Base-by-base conservation (phyloP, 2,329 filamentous ascomycete species). In the Alternaria burnsii region DNA sequence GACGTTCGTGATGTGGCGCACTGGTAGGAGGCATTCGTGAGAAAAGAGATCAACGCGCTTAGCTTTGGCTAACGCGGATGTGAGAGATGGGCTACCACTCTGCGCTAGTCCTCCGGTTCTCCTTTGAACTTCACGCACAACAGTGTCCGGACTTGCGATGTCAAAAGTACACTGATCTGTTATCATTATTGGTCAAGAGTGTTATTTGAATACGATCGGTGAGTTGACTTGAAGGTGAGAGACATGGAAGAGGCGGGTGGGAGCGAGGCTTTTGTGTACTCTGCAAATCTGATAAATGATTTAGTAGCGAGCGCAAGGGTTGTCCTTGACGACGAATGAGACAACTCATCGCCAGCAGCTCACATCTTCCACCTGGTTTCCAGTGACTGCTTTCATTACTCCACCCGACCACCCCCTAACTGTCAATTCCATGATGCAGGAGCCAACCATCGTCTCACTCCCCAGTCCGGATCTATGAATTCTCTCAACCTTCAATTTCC, bases 401-500 rank as follows among this genome's bases (percentile, higher is more conserved):
- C 9, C 20, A 38, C 20, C 10, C 8, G 14, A 18, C 14, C 46
- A 5, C 30, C 24, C 20, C 4, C 20, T 0, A 16, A 5, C 14
- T 18, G 20, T 30, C 20, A 50, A 2, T 24, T 14, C 5, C 30
- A 26, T 18, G 8, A n/a, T 38, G 1, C 41, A 46, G 5, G 1
- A 41, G n/a, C 22, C 1, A 47, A 47, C 18, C n/a, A 36, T 5
- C 11, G 6, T 36, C 32, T n/a, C 46, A 50, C 32, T 24, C 22
- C 20, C 14, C 10, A 26, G 18, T 12, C 2, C 10, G 16, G 6
- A n/a, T 4, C 32, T 9, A 16, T 11, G 14, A 7, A 18, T 26
- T 8, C 24, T 18, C n/a, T 64, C 22, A 64, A 2, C 62, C 62
- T 26, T 68, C 59, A 14, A 73, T 42, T 55, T 73, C 71, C 66